Conservation (phyloP, 805 yeast genomes). For the Saturnispora silvae region DNA sequence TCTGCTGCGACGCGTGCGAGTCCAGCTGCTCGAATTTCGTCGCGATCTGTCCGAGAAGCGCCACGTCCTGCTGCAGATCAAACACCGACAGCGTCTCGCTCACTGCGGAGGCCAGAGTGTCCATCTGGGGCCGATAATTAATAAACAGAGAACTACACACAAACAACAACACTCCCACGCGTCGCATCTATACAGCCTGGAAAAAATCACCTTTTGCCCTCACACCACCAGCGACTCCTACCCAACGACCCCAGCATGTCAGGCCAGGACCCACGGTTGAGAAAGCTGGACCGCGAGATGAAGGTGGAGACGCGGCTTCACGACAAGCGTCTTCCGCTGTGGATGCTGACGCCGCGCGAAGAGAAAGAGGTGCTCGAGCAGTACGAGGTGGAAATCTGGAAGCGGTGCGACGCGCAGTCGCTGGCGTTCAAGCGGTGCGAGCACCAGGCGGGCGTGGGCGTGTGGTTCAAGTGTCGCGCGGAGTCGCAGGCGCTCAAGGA, state of each 20-base stretch:
- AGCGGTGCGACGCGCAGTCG: constrained; percentile 57
- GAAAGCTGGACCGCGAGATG: constrained; percentile 2
- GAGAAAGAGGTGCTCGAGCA: constrained; percentile 63
- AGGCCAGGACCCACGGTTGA: not conserved
- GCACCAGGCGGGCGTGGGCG: constrained; percentile 49
- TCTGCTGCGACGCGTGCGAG: not conserved
- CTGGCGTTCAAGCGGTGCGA: constrained; percentile 62
- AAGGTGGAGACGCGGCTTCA: constrained; percentile 1
- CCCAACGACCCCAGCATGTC: not conserved
- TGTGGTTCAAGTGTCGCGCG: constrained; percentile 54
- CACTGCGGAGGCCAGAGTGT: constrained; percentile 9
- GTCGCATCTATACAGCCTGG: no score
- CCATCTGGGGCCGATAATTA: constrained; percentile 4
- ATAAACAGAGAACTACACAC: no score
- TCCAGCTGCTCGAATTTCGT: constrained; percentile 10
- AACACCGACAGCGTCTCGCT: constrained; percentile 19
- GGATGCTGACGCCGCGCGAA: constrained; percentile 71
- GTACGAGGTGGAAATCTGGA: constrained; percentile 59
- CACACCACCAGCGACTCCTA: not conserved
- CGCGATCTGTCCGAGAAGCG: constrained; percentile 29
- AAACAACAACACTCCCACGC: not conserved
- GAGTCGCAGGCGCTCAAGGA: constrained; percentile 46
- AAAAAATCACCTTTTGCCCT: no score
- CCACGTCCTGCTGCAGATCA: constrained; percentile 41
- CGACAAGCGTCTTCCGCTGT: constrained; percentile 42